Conservation (phyloP, 2,329 filamentous ascomycete species). For the Pseudogymnoascus verrucosus region DNA sequence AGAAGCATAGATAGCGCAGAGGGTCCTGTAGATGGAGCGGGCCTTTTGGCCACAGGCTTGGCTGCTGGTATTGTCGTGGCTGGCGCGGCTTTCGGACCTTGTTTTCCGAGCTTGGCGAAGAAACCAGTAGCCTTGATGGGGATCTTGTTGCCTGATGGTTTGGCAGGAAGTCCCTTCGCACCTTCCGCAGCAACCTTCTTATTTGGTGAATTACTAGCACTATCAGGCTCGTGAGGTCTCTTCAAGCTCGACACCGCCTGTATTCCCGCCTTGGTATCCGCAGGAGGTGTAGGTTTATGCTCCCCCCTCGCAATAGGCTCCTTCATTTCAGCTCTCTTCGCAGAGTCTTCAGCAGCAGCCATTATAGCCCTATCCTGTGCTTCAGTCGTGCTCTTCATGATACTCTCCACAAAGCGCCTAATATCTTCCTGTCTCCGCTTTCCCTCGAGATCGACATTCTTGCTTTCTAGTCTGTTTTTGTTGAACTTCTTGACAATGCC, state of each 20-base stretch:
- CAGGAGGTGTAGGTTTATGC: slow-evolving; percentile 18
- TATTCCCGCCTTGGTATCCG: slow-evolving; percentile 15
- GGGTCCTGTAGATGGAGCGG: slow-evolving; percentile 18
- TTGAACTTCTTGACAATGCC: slow-evolving; percentile 55
- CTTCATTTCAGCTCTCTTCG: slow-evolving; percentile 18
- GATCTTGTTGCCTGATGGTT: slow-evolving; percentile 17
- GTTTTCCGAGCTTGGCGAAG: slow-evolving; percentile 9
- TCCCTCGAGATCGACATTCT: slow-evolving; percentile 55
- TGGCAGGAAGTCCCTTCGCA: slow-evolving; percentile 25
- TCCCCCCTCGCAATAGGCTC: slow-evolving; percentile 20
- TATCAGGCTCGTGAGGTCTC: slow-evolving; percentile 26
- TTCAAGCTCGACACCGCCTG: slow-evolving; percentile 16
- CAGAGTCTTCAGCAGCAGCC: slow-evolving; percentile 36
- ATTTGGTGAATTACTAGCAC: slow-evolving; percentile 22
- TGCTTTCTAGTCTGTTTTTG: slow-evolving; percentile 28
- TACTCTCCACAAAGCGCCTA: slow-evolving; percentile 34
- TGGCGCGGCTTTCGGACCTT: slow-evolving; percentile 17
- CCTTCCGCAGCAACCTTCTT: slow-evolving; percentile 27
- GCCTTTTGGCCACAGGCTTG: slow-evolving; percentile 30
- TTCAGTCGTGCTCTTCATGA: slow-evolving; percentile 22
- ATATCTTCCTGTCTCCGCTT: slow-evolving; percentile 38
- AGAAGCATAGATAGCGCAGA: slow-evolving; percentile 28
- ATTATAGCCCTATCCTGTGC: slow-evolving; percentile 30
- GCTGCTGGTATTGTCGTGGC: slow-evolving; percentile 11
- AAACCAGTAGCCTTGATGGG: slow-evolving; percentile 14